These are phyloP conservation scores for Ophiostoma sp. DNA, from an alignment of 2,329 filamentous ascomycete genomes.

Conservation along the genomic window DNA sequence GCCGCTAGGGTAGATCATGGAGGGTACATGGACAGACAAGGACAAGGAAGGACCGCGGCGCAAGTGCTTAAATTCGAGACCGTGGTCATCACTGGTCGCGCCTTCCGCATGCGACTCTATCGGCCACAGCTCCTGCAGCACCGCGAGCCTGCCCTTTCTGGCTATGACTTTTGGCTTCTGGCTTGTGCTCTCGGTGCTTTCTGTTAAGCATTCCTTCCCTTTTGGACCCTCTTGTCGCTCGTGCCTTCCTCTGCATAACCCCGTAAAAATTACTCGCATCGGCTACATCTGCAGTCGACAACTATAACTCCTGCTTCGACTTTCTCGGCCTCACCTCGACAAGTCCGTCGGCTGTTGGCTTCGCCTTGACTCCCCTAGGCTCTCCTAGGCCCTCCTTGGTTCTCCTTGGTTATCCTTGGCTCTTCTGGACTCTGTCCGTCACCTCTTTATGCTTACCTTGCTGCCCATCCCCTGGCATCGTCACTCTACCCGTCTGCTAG, in stretches of 20 bases:
- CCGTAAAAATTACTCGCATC: not conserved
- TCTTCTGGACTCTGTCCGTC: not conserved
- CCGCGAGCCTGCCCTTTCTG: conserved; percentile 11
- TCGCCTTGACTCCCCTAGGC: not conserved
- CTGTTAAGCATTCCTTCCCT: not conserved
- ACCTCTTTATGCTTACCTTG: not conserved
- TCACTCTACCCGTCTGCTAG: not conserved
- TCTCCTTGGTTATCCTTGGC: not conserved
- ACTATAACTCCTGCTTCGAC: not conserved
- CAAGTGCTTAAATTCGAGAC: not conserved
- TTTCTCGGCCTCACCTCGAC: conserved; percentile 17
- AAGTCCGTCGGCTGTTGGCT: not conserved
- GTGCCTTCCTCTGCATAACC: not conserved
- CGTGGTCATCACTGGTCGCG: not conserved
- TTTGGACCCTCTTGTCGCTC: not conserved
- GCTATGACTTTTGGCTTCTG: not conserved
- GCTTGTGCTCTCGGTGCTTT: not conserved
- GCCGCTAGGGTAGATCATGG: not conserved
- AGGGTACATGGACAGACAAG: not conserved
- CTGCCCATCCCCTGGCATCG: not conserved
- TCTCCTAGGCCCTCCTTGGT: not conserved
- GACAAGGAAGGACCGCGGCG: not conserved
- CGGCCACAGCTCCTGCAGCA: conserved; percentile 15
- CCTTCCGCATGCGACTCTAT: conserved; percentile 24
- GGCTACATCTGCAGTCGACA: not conserved